Evolutionary conservation across 108 stramenopile genomes (phyloP), one percentile per base, ranked within the genome.

Genomic region (Cylindrotheca closterium): DNA sequence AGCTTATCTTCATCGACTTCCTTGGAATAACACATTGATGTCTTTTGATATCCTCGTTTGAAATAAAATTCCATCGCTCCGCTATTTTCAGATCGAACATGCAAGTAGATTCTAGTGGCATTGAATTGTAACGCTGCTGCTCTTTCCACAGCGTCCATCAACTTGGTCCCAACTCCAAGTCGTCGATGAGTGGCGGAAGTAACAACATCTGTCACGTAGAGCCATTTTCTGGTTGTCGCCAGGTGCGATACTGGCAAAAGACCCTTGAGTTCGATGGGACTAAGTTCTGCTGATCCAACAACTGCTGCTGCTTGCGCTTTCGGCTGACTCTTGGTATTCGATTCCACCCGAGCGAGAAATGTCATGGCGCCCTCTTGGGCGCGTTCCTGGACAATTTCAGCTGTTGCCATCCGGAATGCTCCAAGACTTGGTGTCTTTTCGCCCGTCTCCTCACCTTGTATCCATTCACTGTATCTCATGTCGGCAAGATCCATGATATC

Each of bases 201-300:
- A 3, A 85, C 84, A 1, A 85, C 84, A 67, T 85, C 84, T 8
- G 84, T 85, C 15, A 79, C 78, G 52, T 85, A 85, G 55, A 80
- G 55, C 8, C 65, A 63, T 17, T 31, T 27, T 18, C 22, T 8
- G 1, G 0, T 57, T 24, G 47, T 27, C 21, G 4, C 30, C 5
- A n/a, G 8, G 4, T 64, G 19, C 15, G 45, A 24, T 7, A 30
- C 15, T 8, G 32, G 23, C 24, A 75, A 5, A 4, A 58, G 60
- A 48, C 54, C 68, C 22, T 70, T 53, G 7, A 81, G 51, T 57
- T 85, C 84, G 32, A 82, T 70, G 10, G 81, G 81, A 57, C 80
- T 85, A 42, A 85, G 73, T 51, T 85, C 84, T 32, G 84, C 84
- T 15, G 84, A 74, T 42, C 84, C 84, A 12, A 80, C 79, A 29